phyloP scores from a whole-genome alignment of 2,329 filamentous ascomycete genomes.

The Fusarium nanum region DNA sequence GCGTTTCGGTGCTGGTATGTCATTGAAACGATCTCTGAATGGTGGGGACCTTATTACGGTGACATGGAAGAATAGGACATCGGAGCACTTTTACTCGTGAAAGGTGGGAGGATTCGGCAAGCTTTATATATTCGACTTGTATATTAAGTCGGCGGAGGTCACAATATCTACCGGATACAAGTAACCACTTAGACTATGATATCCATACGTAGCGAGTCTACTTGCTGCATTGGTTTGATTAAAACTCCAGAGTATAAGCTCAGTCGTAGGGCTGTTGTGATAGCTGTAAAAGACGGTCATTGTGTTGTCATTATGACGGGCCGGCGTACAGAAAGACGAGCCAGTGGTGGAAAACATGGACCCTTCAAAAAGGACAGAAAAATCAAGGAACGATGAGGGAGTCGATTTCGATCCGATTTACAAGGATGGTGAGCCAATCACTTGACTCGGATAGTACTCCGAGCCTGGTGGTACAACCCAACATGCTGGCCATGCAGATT shows the following conservation, averaged over 20 bases:
- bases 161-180: background rate
- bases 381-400: background rate
- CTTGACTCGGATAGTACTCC: background rate
- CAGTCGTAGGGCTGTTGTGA: background rate
- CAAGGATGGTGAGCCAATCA: background rate
- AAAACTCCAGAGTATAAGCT: background rate
- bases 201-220: no score
- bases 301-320: conserved; percentile 15
- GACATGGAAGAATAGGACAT: no score
- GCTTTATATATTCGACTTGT: background rate
- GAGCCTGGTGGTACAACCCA: background rate
- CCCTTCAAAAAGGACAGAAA: background rate
- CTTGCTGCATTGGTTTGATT: background rate
- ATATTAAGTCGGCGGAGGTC: background rate
- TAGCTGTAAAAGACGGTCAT: background rate
- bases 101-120: background rate
- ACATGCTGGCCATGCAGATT: background rate
- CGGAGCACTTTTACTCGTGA: background rate
- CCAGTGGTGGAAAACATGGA: background rate
- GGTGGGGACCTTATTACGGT: background rate
- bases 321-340: background rate
- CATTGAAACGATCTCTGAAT: background rate
- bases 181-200: no score
- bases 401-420: conserved; percentile 9
- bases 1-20: background rate